Conservation (phyloP, 2,329 filamentous ascomycete genomes). For the Aspergillus versicolor region DNA sequence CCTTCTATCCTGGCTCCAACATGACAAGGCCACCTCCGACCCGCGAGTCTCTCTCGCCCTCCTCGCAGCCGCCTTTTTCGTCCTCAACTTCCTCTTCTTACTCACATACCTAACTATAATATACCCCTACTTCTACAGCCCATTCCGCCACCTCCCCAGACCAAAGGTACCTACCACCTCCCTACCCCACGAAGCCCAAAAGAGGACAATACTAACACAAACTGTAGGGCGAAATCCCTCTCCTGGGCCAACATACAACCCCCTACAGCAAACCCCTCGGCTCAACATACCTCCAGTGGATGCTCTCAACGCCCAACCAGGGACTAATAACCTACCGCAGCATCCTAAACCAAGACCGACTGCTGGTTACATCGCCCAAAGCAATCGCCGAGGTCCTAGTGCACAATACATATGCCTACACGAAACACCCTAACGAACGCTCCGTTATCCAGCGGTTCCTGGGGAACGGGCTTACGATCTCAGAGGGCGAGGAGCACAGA, state of each 20-base stretch:
- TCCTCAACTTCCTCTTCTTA: neutral
- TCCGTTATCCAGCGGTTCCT: neutral
- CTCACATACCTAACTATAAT: neutral
- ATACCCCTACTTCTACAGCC: slow-evolving; percentile 3
- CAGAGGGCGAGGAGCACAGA: neutral
- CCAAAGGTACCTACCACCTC: neutral
- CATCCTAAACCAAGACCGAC: neutral
- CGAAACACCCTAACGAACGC: neutral
- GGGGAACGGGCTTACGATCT: neutral
- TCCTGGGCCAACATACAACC: neutral
- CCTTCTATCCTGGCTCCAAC: neutral
- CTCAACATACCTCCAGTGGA: neutral
- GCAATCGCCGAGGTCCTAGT: slow-evolving; percentile 2
- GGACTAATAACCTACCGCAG: neutral
- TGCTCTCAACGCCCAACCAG: neutral
- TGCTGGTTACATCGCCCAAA: neutral
- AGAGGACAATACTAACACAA: neutral
- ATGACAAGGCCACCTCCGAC: neutral
- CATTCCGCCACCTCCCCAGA: slow-evolving; percentile 1
- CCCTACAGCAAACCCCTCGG: neutral
- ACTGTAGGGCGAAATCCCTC: neutral
- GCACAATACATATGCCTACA: neutral
- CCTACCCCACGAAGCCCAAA: neutral
- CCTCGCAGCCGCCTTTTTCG: neutral
- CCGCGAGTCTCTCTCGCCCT: neutral